Base-by-base conservation (phyloP, 192 early-diverging fungal genomes). In the Dimargaris xerosporica region DNA sequence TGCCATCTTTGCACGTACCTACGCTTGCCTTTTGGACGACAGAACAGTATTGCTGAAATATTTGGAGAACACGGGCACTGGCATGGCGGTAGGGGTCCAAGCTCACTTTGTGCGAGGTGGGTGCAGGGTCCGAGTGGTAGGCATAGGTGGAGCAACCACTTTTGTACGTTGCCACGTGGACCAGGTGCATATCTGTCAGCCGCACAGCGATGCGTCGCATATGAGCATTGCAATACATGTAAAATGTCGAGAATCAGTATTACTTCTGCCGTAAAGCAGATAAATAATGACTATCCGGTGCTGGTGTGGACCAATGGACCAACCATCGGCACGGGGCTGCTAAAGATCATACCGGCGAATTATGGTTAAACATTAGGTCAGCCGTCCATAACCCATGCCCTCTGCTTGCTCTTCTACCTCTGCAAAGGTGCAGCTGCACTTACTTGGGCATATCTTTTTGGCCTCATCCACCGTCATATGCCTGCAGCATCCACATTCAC, bases 31-130 rank as follows among this genome's bases (percentile, higher is more conserved):
- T 84, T 67, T 86, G 78, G 46, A 85, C 75, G 0, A 71, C 80
- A 15, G 75, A 71, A 54, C 79, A 80, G 39, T 77, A 67, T 28
- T 72, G 75, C 51, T 71, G 63, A 62, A 92, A 77, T 7, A 93
- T 75, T 1, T 70, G 66, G 71, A 96, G 89, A 62, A 96, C 88
- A 45, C 75, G 68, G 43, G 72, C 72, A 48, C 81, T 84, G 25
- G 89, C 87, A 16, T 75, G 70, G 51, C 91, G 78, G 70, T 92
- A 95, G 19, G 79, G 80, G 34, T 93, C 85, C 45, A 95, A 70
- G 12, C 87, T 88, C 30, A 90, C 91, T 68, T 98, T 98, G 74
- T 98, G 94, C 2, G 90, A 88, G 46, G 63, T 75, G 39, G 75
- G 73, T n/a, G 71, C 68, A 1, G 85, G 85, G 12, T 80, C 69